Evolutionary conservation across 164 flowering plant genomes (phyloP).

Genomic region (Stephania japonica): DNA sequence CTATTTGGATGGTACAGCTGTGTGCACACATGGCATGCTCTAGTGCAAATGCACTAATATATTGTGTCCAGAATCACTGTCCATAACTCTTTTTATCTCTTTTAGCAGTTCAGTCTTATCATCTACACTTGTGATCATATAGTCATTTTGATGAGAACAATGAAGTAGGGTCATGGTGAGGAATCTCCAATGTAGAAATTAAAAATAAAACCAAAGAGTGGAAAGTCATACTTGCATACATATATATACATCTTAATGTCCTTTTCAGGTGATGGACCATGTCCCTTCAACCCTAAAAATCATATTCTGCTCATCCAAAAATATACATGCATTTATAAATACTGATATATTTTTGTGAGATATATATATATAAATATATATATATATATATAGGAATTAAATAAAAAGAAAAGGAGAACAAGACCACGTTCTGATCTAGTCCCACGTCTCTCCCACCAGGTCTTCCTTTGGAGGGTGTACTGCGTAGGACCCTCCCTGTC

Average conservation of each 20-base stretch:
- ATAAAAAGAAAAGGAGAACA: not conserved
- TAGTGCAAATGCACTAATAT: not conserved
- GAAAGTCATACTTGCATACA: not conserved
- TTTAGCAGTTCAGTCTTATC: not conserved
- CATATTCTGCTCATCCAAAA: not conserved
- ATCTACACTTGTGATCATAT: not conserved
- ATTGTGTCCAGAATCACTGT: not conserved
- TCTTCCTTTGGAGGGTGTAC: not conserved
- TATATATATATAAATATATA: no score
- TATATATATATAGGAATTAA: not conserved
- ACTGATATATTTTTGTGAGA: no score
- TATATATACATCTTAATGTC: not conserved
- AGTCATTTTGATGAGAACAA: not conserved
- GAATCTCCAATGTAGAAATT: not conserved
- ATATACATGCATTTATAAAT: no score
- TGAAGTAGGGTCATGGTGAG: not conserved
- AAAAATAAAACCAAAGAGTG: not conserved
- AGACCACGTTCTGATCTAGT: constrained; percentile 1
- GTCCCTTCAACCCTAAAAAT: constrained; percentile 1
- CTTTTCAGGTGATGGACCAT: constrained; percentile 9
- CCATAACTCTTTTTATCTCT: not conserved
- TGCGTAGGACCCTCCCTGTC: not conserved
- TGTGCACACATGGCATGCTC: not conserved
- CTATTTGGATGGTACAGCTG: not conserved
- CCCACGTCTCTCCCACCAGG: not conserved